Evolutionary conservation across 2,329 filamentous ascomycete species (phyloP), one percentile per base, ranked within the genome.

Genomic region (Aspergillus alliaceus): DNA sequence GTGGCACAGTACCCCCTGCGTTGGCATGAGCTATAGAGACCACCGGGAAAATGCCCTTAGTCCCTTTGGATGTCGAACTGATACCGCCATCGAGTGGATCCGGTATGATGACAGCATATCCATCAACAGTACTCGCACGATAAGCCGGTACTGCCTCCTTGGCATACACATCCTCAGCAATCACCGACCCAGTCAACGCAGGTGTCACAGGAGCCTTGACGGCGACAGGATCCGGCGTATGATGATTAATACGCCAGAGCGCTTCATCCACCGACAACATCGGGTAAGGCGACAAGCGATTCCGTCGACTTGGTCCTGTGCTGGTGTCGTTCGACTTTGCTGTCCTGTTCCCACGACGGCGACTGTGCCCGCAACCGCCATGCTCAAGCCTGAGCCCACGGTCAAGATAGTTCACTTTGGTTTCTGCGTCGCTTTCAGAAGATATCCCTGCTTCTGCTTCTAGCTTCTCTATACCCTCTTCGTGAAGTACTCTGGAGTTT

Each of bases 71-170:
- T 2, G 35, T 39, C 2, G 35, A 39, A 49, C 83, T 85, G 0
- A 70, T 69, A 1, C 82, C 85, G 34, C 85, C 80, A 29, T 78
- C 76, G 51, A 83, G 82, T 5, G 59, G 72, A 61, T 67, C 70
- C 9, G 67, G 72, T 54, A 72, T 87, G 35, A 93, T 86, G 0
- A 96, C 84, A 2, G 95, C 95, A 70, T 99, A 99, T 1, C 95
- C 95, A 72, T 99, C 95, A 0, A 99, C 95, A 37, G 97, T 98
- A 70, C 93, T 98, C 18, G 95, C 95, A 56, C 92, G 83, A 76
- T 96, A 99, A 0, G 93, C 93, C 0, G 95, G 95, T 0, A 99
- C 93, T 6, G 89, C 86, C 70, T 97, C 93, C 3, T 77, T 77
- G 0, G 95, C 91, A 37, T 80, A 84, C 22, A 98, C 87, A 63